These are phyloP conservation scores for Wickerhamomyces rabaulensis DNA, from an alignment of 805 yeast species.

Conservation along the genomic window DNA sequence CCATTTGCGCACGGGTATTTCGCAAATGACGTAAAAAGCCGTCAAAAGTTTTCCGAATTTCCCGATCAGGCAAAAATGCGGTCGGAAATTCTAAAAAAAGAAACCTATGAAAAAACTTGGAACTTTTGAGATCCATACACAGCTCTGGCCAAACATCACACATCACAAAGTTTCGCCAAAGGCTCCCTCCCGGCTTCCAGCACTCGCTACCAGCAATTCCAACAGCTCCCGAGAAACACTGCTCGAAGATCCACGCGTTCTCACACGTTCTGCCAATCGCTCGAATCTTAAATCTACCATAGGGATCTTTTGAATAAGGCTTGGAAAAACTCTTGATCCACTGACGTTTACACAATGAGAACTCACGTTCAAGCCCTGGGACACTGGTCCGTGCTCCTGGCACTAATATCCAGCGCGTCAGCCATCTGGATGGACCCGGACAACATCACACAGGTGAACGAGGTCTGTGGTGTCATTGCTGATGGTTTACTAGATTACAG, in stretches of 20 bases:
- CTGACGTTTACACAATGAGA: background rate
- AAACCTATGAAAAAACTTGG: background rate
- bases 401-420: background rate
- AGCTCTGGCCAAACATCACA: background rate
- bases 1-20: background rate
- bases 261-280: background rate
- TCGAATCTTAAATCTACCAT: background rate
- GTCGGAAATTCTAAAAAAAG: background rate
- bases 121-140: background rate
- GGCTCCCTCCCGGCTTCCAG: too few species aligned
- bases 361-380: background rate
- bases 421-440: slow-evolving; percentile 26
- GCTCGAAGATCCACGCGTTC: too few species aligned
- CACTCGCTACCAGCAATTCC: background rate
- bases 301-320: background rate
- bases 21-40: background rate
- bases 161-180: too few species aligned
- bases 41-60: background rate
- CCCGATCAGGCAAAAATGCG: background rate
- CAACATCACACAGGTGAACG: slow-evolving; percentile 25
- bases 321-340: background rate
- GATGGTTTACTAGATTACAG: slow-evolving; percentile 66
- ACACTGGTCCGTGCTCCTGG: background rate
- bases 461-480: slow-evolving; percentile 52
- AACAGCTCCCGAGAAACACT: background rate